Evolutionary conservation across 108 stramenopile species (phyloP), one percentile per base, ranked within the genome.

Genomic region (Fragilariopsis cylindrus): DNA sequence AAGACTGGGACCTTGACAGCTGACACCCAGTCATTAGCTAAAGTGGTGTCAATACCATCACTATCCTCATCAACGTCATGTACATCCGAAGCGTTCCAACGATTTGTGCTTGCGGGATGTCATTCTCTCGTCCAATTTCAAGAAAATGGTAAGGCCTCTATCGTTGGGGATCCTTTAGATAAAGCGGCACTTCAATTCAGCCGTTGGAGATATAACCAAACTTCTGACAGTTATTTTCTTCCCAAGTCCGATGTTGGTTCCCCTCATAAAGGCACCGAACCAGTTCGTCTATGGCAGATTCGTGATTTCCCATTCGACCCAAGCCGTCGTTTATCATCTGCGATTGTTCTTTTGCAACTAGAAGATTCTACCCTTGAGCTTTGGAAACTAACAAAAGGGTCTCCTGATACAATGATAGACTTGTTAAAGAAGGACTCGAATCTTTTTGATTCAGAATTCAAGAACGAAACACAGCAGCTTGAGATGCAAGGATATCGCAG

Each of bases 1-100:
- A 7, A 15, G 83, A 97, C 96, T 7, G 96, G 96, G 7, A 97
- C 96, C 7, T 69, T 97, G 8, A 95, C 94, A 8, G 77, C 81
- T 15, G 87, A 87, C 58, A 86, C 87, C 15, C 87, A 90, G 58
- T 66, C 78, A 13, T 48, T 90, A 12, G 69, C 76, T 11, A 69
- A 76, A 40, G 39, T 86, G 50, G 62, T 81, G 30, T 66, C 83
- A 46, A 71, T 69, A 9, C 50, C 60, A 7, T 5, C 7, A 19
- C 41, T 39, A 56, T 12, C 21, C 41, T 50, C 11, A 43, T 19
- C 52, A 48, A 66, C 30, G 48, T 81, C 18, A 67, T 30, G 30
- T 30, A 30, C 30, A 30, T 30, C 85, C 5, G 55, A 76, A 12
- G 40, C 79, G 19, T 74, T 74, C 55, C 69, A 71, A 44, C 12